Evolutionary conservation across 2,329 filamentous ascomycete species (phyloP).

Genomic region (Colletotrichum orchidophilum): DNA sequence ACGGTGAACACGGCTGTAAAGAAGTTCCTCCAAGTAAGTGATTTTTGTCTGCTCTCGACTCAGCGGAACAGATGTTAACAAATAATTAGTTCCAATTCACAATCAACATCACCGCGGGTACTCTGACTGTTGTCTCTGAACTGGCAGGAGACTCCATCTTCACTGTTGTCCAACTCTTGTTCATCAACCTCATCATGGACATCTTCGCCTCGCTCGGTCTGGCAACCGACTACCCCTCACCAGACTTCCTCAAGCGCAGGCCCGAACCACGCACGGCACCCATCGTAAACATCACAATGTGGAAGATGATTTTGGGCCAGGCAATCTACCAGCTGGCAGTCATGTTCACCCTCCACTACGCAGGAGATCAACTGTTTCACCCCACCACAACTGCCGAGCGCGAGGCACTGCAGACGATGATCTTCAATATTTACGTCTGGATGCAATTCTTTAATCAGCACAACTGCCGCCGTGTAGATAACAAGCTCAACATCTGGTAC

Average conservation of each 20-base stretch:
- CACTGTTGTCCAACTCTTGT: conserved; percentile 66
- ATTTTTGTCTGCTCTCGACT: not conserved
- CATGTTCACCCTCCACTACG: conserved; percentile 70
- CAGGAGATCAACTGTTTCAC: conserved; percentile 60
- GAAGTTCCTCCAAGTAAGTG: conserved; percentile 66
- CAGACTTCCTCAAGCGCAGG: conserved; percentile 44
- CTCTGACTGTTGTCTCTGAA: conserved; percentile 66
- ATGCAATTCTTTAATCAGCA: conserved; percentile 91
- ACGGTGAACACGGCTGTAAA: conserved; percentile 71
- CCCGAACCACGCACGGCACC: conserved; percentile 42
- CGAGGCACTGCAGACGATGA: conserved; percentile 68
- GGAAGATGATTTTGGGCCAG: conserved; percentile 85
- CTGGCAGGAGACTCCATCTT: conserved; percentile 62
- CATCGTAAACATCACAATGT: conserved; percentile 75
- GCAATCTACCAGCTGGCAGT: conserved; percentile 75
- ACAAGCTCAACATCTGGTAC: conserved; percentile 81
- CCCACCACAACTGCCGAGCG: conserved; percentile 9
- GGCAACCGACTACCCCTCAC: conserved; percentile 49
- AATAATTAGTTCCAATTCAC: conserved; percentile 63
- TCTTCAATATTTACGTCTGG: conserved; percentile 90
- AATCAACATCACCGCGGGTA: conserved; percentile 68
- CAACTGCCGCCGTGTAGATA: conserved; percentile 84
- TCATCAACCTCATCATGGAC: conserved; percentile 71
- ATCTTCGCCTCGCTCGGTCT: conserved; percentile 65
- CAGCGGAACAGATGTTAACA: not conserved